Evolutionary conservation across 805 yeast species (phyloP), one percentile per base, ranked within the genome.

Genomic region (Starmerella ratchasimensis): DNA sequence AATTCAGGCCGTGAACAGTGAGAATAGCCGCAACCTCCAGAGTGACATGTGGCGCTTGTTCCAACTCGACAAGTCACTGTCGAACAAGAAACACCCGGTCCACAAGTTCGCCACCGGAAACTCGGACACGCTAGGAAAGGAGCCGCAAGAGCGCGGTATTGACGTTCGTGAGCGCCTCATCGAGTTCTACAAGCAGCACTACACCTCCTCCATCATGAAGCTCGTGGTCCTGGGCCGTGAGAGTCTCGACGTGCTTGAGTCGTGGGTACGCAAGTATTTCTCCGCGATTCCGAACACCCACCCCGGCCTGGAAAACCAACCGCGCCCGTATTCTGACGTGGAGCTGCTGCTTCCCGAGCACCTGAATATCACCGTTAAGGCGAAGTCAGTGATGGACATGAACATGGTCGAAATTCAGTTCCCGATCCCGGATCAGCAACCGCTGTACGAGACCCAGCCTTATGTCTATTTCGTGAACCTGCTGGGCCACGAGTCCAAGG

Each of bases 1-100:
- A 59, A 80, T 88, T 50, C 72, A 75, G 45, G 97, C 97, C 1
- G 97, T 88, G 8, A 95, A 88, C 58, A 80, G 94, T 27, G 98
- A 88, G 61, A 83, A 88, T 63, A 88, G 84, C 57, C 88, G 90
- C 62, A 88, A 88, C 56, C 63, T 90, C 36, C 97, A 88, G 58
- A 79, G 69, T 54, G 98, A 88, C 58, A 55, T 61, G 31, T 84
- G 97, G 96, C 72, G 97, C 52, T 60, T 82, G 34, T 76, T 77
- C 52, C 97, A 88, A 60, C 64, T 88, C 36, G 86, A 80, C 38
- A 80, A 81, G 59, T 68, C 76, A 35, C 62, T 76, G 26, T 67
- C 90, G 14, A 82, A 79, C 55, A 71, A 73, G 1, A 52, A 60
- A 0, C 97, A 90, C 59, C 96, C 97, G 0, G 80, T 72, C 57